Evolutionary conservation across 345 rosid species (phyloP).

Genomic region (Linum usitatissimum): DNA sequence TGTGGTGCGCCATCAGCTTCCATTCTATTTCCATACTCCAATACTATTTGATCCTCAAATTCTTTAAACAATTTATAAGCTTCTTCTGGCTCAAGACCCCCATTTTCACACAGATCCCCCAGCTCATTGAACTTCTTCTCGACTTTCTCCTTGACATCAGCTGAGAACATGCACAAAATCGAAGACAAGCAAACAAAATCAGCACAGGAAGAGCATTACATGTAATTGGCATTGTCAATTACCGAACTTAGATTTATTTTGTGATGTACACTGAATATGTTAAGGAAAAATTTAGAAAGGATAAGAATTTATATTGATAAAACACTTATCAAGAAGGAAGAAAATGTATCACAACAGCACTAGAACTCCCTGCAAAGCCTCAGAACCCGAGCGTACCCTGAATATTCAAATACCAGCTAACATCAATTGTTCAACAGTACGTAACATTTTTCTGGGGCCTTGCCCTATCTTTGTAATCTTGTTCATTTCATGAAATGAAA

Average conservation of each 20-base stretch:
- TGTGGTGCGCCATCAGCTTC: conserved; percentile 56
- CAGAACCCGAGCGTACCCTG: neutral
- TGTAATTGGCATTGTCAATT: neutral
- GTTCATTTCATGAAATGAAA: too few species aligned
- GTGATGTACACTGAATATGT: too few species aligned
- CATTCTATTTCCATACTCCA: conserved; percentile 47
- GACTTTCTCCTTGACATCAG: conserved; percentile 73
- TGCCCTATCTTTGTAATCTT: too few species aligned
- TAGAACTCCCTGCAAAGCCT: neutral
- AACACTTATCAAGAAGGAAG: too few species aligned
- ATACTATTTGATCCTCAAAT: conserved; percentile 81
- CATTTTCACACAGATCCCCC: conserved; percentile 77
- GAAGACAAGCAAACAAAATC: neutral
- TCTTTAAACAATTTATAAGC: conserved; percentile 73
- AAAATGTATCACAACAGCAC: neutral
- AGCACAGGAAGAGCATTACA: neutral
- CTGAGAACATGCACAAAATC: conserved; percentile 22
- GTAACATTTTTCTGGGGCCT: neutral
- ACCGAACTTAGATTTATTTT: too few species aligned
- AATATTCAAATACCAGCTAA: neutral
- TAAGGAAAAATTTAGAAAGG: too few species aligned
- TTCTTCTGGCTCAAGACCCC: conserved; percentile 64
- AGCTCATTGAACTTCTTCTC: conserved; percentile 69
- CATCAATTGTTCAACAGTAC: neutral
- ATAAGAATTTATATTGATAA: too few species aligned